These are phyloP conservation scores for Solanum acaule DNA, from an alignment of 257 asterid genomes.

Conservation along the genomic window DNA sequence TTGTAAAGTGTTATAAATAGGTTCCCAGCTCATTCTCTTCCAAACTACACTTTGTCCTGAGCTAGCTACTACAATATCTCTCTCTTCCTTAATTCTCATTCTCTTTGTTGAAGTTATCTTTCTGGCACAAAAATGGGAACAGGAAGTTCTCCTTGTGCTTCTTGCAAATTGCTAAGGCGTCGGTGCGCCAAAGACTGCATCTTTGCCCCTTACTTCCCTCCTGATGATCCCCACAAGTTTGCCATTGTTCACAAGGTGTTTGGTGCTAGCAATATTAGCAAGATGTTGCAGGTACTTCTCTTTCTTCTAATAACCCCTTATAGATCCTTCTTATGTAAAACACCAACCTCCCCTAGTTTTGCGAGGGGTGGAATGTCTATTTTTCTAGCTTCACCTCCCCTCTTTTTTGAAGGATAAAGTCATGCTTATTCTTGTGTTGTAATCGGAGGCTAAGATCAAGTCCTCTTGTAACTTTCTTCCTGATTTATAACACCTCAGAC, in stretches of 20 bases:
- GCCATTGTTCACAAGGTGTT: slow-evolving; percentile 96
- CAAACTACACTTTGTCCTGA: slow-evolving; percentile 3
- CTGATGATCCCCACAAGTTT: slow-evolving; percentile 92
- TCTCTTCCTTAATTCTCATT: neutral
- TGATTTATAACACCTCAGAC: too few species aligned
- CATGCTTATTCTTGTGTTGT: too few species aligned
- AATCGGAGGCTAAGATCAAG: neutral
- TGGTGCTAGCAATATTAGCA: slow-evolving; percentile 91
- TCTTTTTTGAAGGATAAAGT: too few species aligned
- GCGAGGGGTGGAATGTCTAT: too few species aligned
- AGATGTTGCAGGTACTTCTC: slow-evolving; percentile 75
- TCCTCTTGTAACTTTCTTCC: neutral
- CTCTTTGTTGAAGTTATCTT: neutral
- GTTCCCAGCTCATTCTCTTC: slow-evolving; percentile 20
- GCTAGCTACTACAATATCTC: neutral
- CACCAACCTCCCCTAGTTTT: neutral
- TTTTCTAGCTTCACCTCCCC: too few species aligned
- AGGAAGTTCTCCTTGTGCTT: slow-evolving; percentile 87
- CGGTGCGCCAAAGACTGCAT: slow-evolving; percentile 88
- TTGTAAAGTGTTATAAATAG: slow-evolving; percentile 16
- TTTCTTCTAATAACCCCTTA: neutral
- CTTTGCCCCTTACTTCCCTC: slow-evolving; percentile 86
- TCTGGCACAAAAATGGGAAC: slow-evolving; percentile 28
- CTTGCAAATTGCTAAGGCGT: slow-evolving; percentile 78
- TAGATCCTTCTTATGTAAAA: neutral